phyloP scores from a whole-genome alignment of 202 grass and related monocot species.

The Brachypodium distachyon region DNA sequence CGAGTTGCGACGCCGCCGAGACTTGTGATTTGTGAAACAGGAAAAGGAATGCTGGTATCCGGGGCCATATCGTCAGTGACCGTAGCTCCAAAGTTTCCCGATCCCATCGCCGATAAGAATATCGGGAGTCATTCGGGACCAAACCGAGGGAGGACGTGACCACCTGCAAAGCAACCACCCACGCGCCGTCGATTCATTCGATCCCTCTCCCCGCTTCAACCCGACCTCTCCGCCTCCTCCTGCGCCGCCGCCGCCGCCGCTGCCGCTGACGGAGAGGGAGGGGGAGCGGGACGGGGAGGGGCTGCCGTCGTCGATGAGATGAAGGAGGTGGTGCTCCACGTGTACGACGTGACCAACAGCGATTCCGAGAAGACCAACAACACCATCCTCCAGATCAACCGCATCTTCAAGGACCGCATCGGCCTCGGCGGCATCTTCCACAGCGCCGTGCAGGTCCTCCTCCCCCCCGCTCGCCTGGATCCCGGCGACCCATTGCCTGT shows the following conservation, averaged over 20 bases:
- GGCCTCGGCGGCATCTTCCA: constrained; percentile 99
- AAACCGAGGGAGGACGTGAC: neutral
- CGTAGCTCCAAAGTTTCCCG: neutral
- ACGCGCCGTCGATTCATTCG: constrained; percentile 11
- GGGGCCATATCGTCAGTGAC: neutral
- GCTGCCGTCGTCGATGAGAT: constrained; percentile 17
- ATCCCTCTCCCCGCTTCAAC: constrained; percentile 1
- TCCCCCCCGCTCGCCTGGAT: neutral
- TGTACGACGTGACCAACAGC: constrained; percentile 96
- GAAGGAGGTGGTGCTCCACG: constrained; percentile 94
- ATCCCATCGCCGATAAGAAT: constrained; percentile 7
- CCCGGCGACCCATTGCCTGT: neutral
- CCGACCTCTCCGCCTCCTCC: neutral
- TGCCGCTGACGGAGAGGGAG: neutral
- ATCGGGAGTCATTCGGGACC: too few relatives aligned
- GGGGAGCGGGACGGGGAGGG: neutral
- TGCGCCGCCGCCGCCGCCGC: neutral
- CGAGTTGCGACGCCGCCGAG: too few relatives aligned
- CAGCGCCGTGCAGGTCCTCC: constrained; percentile 77
- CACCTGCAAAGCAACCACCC: constrained; percentile 17
- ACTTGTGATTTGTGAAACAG: too few relatives aligned
- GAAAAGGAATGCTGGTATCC: neutral
- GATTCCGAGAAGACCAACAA: constrained; percentile 93
- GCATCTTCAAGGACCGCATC: constrained; percentile 99
- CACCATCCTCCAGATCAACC: constrained; percentile 94